Base-by-base conservation (phyloP, 495 filamentous ascomycete genomes). In the Penicillium pancosmium region DNA sequence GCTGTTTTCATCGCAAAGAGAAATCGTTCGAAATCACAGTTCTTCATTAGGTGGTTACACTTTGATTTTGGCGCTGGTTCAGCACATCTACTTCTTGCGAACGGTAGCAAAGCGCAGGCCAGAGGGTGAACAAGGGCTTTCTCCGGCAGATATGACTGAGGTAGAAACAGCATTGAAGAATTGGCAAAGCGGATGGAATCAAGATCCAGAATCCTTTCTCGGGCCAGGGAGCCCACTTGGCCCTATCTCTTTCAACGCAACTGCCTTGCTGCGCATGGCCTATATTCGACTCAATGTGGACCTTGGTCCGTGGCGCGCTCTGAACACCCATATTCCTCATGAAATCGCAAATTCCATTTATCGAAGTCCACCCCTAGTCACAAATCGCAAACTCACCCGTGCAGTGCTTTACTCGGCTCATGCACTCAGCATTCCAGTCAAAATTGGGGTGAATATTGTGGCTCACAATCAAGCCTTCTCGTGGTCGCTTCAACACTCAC, bases 121-220 rank as follows among this genome's bases (percentile, higher is more conserved):
- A 68, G 19, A 79, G 80, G 23, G 21, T 13, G 46, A 48, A 6
- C 46, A 48, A 48, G 8, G n/a, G 3, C 2, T 48, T 12, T 13
- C 46, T n/a, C 10, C 46, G 11, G 11, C 21, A 31, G 78, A 85
- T 36, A 75, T 83, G 7, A 74, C 80, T 21, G 76, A 78, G 27
- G 71, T 84, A 27, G 74, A 76, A 36, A 76, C 76, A 54, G 83
- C 82, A 43, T 67, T 64, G 46, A 16, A 59, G 16, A 56, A 52
- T 53, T 74, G 73, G 73, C 65, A 71, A 43, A 27, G 12, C 2
- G 54, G 47, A 34, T 76, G 73, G 73, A 52, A 67, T 19, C 52
- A 44, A 1, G 63, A 46, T 13, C 52, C 58, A 13, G 71, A 73
- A 44, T 68, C 69, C 4, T 57, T 47, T 13, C 38, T 73, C 15